Conservation (phyloP, 805 yeast species). For the Maudiozyma turicensis region DNA sequence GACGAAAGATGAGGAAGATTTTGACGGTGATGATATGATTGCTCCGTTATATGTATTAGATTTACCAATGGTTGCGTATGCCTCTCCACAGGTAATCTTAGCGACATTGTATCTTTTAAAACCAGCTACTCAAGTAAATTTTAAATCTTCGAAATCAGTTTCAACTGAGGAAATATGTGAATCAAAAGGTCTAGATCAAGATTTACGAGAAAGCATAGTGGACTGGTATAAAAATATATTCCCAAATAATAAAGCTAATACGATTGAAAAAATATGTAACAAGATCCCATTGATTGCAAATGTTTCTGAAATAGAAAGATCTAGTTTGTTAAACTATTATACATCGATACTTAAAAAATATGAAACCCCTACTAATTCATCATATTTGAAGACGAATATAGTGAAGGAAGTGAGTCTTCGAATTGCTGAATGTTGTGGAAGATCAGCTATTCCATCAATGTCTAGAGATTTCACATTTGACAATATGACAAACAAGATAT, state of each 20-base stretch:
- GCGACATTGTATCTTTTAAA: conserved; percentile 40
- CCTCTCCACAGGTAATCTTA: conserved; percentile 38
- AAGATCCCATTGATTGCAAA: conserved; percentile 16
- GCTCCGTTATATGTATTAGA: conserved; percentile 45
- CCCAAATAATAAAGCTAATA: conserved; percentile 20
- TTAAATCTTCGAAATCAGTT: conserved; percentile 16
- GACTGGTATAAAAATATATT: conserved; percentile 37
- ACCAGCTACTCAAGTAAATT: conserved; percentile 44
- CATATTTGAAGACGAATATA: conserved; percentile 21
- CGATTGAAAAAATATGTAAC: conserved; percentile 24
- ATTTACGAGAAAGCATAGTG: conserved; percentile 24
- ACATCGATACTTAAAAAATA: conserved; percentile 34
- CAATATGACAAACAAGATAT: conserved; percentile 23
- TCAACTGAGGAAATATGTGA: conserved; percentile 21
- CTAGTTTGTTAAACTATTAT: conserved; percentile 28
- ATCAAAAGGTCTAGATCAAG: conserved; percentile 28
- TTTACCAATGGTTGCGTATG: conserved; percentile 40
- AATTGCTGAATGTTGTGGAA: conserved; percentile 73
- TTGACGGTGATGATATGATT: conserved; percentile 14
- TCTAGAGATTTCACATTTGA: conserved; percentile 47
- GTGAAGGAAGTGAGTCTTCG: conserved; percentile 50
- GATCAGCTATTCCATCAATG: conserved; percentile 71
- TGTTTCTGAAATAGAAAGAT: neutral
- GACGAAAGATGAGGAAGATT: neutral
- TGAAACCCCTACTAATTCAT: neutral